Base-by-base conservation (phyloP, 495 filamentous ascomycete species). In the Parathielavia appendiculata region DNA sequence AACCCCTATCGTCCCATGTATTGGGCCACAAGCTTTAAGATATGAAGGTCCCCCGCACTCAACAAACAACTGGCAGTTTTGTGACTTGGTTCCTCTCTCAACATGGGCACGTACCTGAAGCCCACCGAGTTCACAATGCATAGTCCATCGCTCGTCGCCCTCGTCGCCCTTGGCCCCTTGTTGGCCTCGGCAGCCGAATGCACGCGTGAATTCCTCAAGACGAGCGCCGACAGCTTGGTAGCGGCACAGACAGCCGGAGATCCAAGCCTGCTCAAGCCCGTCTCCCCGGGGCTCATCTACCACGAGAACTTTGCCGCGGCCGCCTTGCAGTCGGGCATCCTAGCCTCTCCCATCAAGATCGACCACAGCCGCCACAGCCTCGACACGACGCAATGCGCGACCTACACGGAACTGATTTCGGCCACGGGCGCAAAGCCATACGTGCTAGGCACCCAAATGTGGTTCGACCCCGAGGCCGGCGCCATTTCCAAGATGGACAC, bases 341-440 rank as follows among this genome's bases (percentile, higher is more conserved):
- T 81, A 36, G 64, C 71, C 7, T 61, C 66, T n/a, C 62, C 77
- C 3, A 59, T 80, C 52, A 69, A 66, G 48, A 72, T 80, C 57
- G 73, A 73, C 69, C 77, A 79, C 70, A 75, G 69, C 66, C 73
- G 76, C 43, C 73, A 67, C 64, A 66, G 67, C 52, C 70, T 73
- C 66, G 79, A 82, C 69, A 75, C 72, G 34, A 73, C 68, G 2
- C 69, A 71, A 26, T 82, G 79, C 71, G 77, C 77, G 13, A 78
- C 77, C 51, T 82, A 75, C 73, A 78, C 73, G 41, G 79, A 82
- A 59, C 63, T 80, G 52, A 70, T 81, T 49, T 69, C 73, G 17
- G 75, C 78, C 26, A 69, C 73, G 56, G 45, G 66, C 46, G 36
- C 64, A 14, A 66, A 72, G 50, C 79, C 77, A 4, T 77, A 80